These are phyloP conservation scores for Choiromyces venosus DNA, from an alignment of 495 filamentous ascomycete species.

Conservation along the genomic window DNA sequence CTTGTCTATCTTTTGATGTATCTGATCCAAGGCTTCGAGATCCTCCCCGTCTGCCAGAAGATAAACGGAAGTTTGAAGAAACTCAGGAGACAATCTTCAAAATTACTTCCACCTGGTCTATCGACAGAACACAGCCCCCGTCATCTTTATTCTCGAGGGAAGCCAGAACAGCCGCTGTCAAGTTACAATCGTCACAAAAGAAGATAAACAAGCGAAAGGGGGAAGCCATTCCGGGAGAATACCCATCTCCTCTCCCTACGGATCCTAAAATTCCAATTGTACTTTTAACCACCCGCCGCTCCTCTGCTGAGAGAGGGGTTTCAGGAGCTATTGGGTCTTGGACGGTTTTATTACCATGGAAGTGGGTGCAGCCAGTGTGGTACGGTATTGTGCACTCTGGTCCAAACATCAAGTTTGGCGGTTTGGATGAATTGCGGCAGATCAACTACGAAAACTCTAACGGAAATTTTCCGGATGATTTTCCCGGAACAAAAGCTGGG, in stretches of 20 bases:
- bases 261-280: conserved; percentile 82
- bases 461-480: conserved; percentile 86
- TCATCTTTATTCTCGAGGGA: conserved; percentile 64
- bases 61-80: conserved; percentile 45
- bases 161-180: conserved; percentile 52
- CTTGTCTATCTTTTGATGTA: conserved; percentile 65
- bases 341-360: conserved; percentile 88
- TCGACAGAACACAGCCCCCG: conserved; percentile 54
- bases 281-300: conserved; percentile 52
- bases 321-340: conserved; percentile 54
- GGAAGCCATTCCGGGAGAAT: conserved; percentile 58
- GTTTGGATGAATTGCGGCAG: conserved; percentile 72
- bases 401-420: conserved; percentile 74
- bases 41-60: conserved; percentile 52
- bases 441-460: conserved; percentile 71
- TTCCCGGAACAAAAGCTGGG: conserved; percentile 74
- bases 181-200: conserved; percentile 67
- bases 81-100: conserved; percentile 51
- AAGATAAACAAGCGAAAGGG: conserved; percentile 79
- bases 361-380: conserved; percentile 81
- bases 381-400: conserved; percentile 77
- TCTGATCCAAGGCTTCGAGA: conserved; percentile 74
- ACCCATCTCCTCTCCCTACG: conserved; percentile 53
- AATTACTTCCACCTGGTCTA: conserved; percentile 63
- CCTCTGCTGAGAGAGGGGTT: conserved; percentile 36